Conservation (phyloP, 805 yeast species). For the Lipomyces oligophaga region DNA sequence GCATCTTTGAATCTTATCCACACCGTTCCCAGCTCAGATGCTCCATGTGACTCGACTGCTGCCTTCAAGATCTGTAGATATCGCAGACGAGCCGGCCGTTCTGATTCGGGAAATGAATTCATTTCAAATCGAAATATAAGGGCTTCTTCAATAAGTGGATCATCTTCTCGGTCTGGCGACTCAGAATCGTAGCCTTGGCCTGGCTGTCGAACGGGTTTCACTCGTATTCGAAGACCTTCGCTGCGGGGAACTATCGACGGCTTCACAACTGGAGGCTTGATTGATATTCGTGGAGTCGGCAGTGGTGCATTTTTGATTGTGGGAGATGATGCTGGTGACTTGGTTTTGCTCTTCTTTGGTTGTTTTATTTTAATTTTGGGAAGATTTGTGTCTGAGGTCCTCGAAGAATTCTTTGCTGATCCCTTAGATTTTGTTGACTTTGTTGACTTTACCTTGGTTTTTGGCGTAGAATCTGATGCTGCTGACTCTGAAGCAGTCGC, state of each 20-base stretch:
- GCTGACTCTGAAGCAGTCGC: background rate
- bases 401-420: background rate
- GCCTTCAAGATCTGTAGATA: constrained; percentile 14
- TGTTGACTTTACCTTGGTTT: background rate
- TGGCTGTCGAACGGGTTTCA: constrained; percentile 64
- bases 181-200: constrained; percentile 97
- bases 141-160: constrained; percentile 87
- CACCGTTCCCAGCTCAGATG: constrained; percentile 67
- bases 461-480: background rate
- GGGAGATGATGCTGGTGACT: constrained; percentile 1
- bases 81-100: constrained; percentile 18
- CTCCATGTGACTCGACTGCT: constrained; percentile 32
- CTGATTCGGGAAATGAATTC: constrained; percentile 22
- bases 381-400: constrained; percentile 2
- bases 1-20: constrained; percentile 79
- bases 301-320: background rate
- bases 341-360: constrained; percentile 14
- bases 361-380: constrained; percentile 24
- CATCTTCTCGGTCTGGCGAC: constrained; percentile 93
- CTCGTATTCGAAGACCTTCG: constrained; percentile 45
- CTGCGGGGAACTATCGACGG: constrained; percentile 8
- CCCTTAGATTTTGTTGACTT: constrained; percentile 3
- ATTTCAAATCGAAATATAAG: constrained; percentile 54
- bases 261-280: constrained; percentile 21
- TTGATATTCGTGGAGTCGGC: constrained; percentile 23